Base-by-base conservation (phyloP, 2,329 filamentous ascomycete species). In the Diaporthe longicolla region DNA sequence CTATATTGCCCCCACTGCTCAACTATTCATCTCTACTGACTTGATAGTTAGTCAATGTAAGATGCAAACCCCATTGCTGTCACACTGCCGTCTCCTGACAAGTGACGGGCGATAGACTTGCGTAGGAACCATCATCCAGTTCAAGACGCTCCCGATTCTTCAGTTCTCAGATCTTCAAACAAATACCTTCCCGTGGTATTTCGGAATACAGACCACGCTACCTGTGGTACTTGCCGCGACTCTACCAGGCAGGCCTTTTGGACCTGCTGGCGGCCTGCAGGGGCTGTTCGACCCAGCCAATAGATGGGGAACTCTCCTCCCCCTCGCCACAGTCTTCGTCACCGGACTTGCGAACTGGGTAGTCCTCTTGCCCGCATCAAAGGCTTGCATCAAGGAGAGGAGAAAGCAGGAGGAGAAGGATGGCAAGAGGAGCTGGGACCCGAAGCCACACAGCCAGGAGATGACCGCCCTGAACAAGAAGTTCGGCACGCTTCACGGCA, bases 351-450 rank as follows among this genome's bases (percentile, higher is more conserved):
- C 89, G 29, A 98, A 98, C 82, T 82, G 93, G 78, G 80, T 89
- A 0, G 88, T 94, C 59, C 83, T 98, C 69, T 91, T 95, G 10
- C 96, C 96, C 4, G 87, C 90, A 77, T 97, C 95, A 1, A 92
- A 90, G 48, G 89, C 90, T 77, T 87, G 93, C 43, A 97, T 97
- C 89, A 89, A 87, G 77, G 87, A 94, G 82, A 88, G 95, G 80
- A 93, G 93, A 79, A 89, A 92, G 65, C 96, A 98, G 87, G 95
- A 96, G 87, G 95, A 93, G 76, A 91, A 93, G 79, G 96, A 98
- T 81, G 95, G 95, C 71, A 98, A 97, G 88, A 94, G 93, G 81
- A 94, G 92, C 83, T 94, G 93, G 79, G 95, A 97, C 77, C 85
- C 90, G 70, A 89, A 92, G 0, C 94, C 95, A 52, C 94, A 97